Percentiles rank a stretch among this genome's conserved stretches.
phyloP scores from a whole-genome alignment of 306 rosid species.

The Malus asiatica region DNA sequence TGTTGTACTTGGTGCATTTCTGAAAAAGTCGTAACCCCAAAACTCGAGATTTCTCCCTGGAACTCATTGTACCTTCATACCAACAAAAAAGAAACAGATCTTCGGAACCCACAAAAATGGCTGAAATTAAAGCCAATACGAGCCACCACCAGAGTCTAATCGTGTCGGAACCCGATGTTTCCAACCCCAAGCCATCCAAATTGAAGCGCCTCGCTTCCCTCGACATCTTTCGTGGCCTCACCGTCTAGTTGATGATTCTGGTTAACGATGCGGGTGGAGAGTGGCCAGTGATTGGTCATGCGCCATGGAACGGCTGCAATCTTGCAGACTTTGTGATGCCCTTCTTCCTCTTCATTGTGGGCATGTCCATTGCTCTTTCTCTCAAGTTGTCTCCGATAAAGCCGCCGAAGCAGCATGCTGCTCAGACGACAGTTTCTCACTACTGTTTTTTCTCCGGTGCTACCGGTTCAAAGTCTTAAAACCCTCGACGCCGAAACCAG shows the following conservation, averaged over 20 bases:
- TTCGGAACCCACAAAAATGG: slow-evolving; percentile 31
- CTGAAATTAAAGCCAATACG: slow-evolving; percentile 51
- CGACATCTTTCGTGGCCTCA: slow-evolving; percentile 89
- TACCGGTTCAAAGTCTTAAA: too few relatives aligned
- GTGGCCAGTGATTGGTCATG: slow-evolving; percentile 86
- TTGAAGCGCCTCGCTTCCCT: slow-evolving; percentile 75
- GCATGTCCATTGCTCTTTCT: slow-evolving; percentile 79
- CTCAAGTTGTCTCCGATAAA: too few relatives aligned
- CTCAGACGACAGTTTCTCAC: too few relatives aligned
- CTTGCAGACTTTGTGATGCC: slow-evolving; percentile 99
- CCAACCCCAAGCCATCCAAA: slow-evolving; percentile 29
- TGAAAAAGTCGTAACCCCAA: too few relatives aligned
- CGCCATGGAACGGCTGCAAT: slow-evolving; percentile 91
- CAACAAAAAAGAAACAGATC: too few relatives aligned
- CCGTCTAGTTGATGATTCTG: slow-evolving; percentile 92
- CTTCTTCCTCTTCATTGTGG: slow-evolving; percentile 90
- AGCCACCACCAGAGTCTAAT: slow-evolving; percentile 20
- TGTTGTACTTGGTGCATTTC: too few relatives aligned
- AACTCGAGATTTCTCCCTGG: too few relatives aligned
- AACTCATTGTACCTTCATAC: too few relatives aligned
- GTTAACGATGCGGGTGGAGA: slow-evolving; percentile 92
- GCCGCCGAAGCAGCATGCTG: too few relatives aligned
- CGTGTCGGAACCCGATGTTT: slow-evolving; percentile 18
- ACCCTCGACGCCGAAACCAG: too few relatives aligned
- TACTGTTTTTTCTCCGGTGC: too few relatives aligned